Evolutionary conservation across 148 eudicot genomes (phyloP).

Genomic region (Camellia granthamiana): DNA sequence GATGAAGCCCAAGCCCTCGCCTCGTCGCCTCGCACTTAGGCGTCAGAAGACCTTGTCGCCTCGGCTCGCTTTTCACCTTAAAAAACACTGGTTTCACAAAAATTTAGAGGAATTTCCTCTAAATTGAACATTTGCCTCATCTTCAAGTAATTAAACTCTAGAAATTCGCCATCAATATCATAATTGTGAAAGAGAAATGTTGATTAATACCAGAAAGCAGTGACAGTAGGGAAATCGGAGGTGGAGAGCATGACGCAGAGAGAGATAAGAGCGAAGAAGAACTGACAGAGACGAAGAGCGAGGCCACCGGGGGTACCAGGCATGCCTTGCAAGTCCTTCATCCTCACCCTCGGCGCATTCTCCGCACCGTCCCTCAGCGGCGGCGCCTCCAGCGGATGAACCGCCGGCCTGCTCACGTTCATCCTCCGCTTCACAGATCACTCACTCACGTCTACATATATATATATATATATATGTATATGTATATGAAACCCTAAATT

Average conservation of each 20-base stretch:
- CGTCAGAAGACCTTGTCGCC: too few species aligned
- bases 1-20: too few species aligned
- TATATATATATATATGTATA: background rate
- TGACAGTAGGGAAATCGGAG: constrained; percentile 40
- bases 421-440: background rate
- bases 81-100: too few species aligned
- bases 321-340: constrained; percentile 43
- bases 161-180: background rate
- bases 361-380: constrained; percentile 12
- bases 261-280: constrained; percentile 33
- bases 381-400: constrained; percentile 34
- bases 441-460: background rate
- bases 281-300: constrained; percentile 31
- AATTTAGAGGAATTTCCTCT: too few species aligned
- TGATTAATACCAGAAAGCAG: constrained; percentile 35
- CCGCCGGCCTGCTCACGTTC: constrained; percentile 39
- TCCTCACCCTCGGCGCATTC: constrained; percentile 27
- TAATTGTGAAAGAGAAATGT: too few species aligned
- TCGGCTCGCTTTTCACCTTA: too few species aligned
- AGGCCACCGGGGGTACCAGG: constrained; percentile 38
- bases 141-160: too few species aligned
- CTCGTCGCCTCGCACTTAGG: too few species aligned
- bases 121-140: too few species aligned
- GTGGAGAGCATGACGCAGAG: constrained; percentile 39
- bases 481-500: background rate